Evolutionary conservation across 768 basidiomycete genomes (phyloP).

Genomic region (Mycena capillaripes): DNA sequence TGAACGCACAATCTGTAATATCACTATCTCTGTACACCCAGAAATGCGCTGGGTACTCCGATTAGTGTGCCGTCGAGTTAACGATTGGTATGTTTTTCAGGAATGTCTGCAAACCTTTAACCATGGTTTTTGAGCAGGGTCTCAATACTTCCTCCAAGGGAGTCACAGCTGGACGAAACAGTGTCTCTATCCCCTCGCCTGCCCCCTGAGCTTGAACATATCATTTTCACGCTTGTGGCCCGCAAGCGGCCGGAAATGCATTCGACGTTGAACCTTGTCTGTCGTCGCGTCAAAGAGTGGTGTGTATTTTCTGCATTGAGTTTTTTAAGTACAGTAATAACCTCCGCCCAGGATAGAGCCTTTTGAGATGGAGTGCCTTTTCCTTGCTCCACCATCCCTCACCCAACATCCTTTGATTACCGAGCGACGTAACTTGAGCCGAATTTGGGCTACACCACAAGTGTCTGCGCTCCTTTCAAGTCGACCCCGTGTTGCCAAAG

Average conservation of each 20-base stretch:
- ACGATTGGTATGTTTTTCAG: not conserved
- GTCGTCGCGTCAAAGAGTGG: slow-evolving; percentile 11
- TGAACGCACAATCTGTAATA: not conserved
- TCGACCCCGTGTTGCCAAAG: not conserved
- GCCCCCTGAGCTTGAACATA: not conserved
- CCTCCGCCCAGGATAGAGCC: not conserved
- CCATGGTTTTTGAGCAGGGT: not conserved
- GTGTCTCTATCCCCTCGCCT: not conserved
- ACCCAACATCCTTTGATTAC: not conserved
- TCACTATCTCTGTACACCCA: not conserved
- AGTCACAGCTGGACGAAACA: not conserved
- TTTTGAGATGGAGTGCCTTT: slow-evolving; percentile 14
- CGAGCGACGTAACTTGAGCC: not conserved
- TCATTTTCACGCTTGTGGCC: not conserved
- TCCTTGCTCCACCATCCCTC: not conserved
- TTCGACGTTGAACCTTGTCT: not conserved
- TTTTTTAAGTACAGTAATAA: not conserved
- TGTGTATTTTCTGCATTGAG: not conserved
- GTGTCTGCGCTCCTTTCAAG: not conserved
- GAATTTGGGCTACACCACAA: too few species aligned
- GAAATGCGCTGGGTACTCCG: too few species aligned
- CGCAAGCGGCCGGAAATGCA: slow-evolving; percentile 4
- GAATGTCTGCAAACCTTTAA: not conserved
- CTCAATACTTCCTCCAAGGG: not conserved
- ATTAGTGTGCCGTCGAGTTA: not conserved